A percentile compares a stretch with the other conserved stretches of the same genome.
Conservation (phyloP, 192 early-diverging fungal genomes). For the Entrophospora sp. region DNA sequence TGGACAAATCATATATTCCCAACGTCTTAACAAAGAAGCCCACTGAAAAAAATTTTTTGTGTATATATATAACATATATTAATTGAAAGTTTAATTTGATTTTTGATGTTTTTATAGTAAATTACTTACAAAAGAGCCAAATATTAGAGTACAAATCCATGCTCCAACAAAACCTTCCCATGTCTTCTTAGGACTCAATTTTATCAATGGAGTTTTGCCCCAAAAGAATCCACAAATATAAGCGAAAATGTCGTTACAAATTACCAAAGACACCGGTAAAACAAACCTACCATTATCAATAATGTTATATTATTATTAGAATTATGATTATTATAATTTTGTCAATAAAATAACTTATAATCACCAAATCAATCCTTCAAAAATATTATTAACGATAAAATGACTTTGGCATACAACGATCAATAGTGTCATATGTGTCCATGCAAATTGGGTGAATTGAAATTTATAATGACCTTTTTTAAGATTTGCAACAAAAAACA, state of each 20-base stretch:
- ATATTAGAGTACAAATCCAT: conserved; percentile 74
- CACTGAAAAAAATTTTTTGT: too few species aligned
- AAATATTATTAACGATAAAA: conserved; percentile 96
- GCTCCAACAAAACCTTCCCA: conserved; percentile 95
- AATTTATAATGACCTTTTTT: conserved; percentile 90
- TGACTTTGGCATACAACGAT: conserved; percentile 90
- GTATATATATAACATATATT: too few species aligned
- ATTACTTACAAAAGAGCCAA: conserved; percentile 64
- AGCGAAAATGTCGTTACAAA: conserved; percentile 92
- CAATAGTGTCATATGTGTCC: conserved; percentile 95
- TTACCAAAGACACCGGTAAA: conserved; percentile 78
- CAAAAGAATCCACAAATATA: conserved; percentile 96
- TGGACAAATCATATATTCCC: conserved; percentile 52
- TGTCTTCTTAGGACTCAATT: conserved; percentile 96
- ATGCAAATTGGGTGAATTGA: conserved; percentile 93
- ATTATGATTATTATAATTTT: not conserved
- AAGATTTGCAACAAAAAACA: conserved; percentile 89
- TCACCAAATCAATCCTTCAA: conserved; percentile 92
- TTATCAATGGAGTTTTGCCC: conserved; percentile 78
- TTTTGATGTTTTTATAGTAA: too few species aligned
- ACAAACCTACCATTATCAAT: conserved; percentile 51
- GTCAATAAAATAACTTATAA: not conserved
- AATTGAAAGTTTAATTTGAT: too few species aligned
- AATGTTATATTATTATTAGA: not conserved
- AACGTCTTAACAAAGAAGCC: conserved; percentile 40